These are phyloP conservation scores for Spinellus fusiger DNA, from an alignment of 192 early-diverging fungal species.

Conservation along the genomic window DNA sequence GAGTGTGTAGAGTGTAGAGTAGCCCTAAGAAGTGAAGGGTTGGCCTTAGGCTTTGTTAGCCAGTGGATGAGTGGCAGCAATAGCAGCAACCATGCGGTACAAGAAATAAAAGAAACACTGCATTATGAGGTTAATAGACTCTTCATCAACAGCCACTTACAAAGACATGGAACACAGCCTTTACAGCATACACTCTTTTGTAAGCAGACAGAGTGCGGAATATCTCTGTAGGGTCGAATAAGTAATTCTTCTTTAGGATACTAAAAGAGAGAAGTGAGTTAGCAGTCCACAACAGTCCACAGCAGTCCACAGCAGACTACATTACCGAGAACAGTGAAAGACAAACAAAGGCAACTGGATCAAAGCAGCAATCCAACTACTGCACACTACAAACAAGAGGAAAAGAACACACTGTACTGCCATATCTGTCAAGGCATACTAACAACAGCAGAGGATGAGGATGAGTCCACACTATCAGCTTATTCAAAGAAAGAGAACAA, in stretches of 20 bases:
- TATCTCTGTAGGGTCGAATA: constrained; percentile 94
- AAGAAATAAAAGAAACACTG: constrained; percentile 82
- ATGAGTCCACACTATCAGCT: background rate
- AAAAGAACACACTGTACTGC: constrained; percentile 70
- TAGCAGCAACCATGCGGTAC: constrained; percentile 47
- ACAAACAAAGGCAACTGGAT: constrained; percentile 78
- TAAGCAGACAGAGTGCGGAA: constrained; percentile 86
- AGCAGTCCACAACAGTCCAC: background rate
- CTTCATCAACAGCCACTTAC: constrained; percentile 22
- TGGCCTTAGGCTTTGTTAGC: too few species aligned
- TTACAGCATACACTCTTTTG: constrained; percentile 92
- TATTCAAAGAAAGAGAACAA: background rate
- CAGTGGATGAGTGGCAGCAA: background rate
- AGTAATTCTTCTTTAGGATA: constrained; percentile 72
- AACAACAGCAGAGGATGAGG: background rate
- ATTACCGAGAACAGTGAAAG: constrained; percentile 47
- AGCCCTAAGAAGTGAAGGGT: too few species aligned
- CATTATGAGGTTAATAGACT: background rate
- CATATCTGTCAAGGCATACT: constrained; percentile 92
- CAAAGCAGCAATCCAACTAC: constrained; percentile 76
- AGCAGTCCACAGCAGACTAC: background rate
- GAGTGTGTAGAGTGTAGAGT: too few species aligned
- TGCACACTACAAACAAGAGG: constrained; percentile 72
- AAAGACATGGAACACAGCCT: constrained; percentile 89
- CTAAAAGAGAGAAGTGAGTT: constrained; percentile 28